Evolutionary conservation across 208 protist species (phyloP), one percentile per base, ranked within the genome.

Genomic region (Acanthamoeba divionensis): DNA sequence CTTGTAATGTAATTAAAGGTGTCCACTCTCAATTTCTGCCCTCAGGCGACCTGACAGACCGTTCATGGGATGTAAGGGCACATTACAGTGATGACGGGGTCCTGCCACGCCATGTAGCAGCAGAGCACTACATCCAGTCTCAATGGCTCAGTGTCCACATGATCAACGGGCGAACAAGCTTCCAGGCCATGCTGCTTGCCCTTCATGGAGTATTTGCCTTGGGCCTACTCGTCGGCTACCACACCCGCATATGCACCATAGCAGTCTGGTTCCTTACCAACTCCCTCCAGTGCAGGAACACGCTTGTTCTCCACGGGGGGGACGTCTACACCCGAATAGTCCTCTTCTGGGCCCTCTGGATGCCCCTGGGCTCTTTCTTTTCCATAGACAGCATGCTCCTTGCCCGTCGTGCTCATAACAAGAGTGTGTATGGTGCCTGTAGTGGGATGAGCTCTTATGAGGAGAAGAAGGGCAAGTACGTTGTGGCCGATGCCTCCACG

Each of bases 1-100:
- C n/a, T n/a, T n/a, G n/a, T n/a, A n/a, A n/a, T n/a, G n/a, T n/a
- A n/a, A n/a, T n/a, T n/a, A n/a, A n/a, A n/a, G n/a, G n/a, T n/a
- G n/a, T n/a, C n/a, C n/a, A n/a, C n/a, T n/a, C n/a, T n/a, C n/a
- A n/a, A n/a, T n/a, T n/a, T n/a, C n/a, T n/a, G n/a, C n/a, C n/a
- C n/a, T n/a, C n/a, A n/a, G n/a, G n/a, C n/a, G 79, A 88, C 26
- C 44, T 88, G 2, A n/a, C 54, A 10, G 79, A 88, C 71, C 79
- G 79, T 9, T 18, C 38, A 12, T 12, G 57, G 15, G 79, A 88
- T 69, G 44, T 88, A 8, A 5, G 12, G 1, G 79, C 60, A 0
- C 79, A 88, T 62, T 88, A 88, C 79, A 88, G 57, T 15, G 79
- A 88, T 29, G 79, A 21, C 7, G 79, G 79, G 10, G 44, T 88